These are phyloP conservation scores for Botrytis aclada DNA, from an alignment of 2,329 filamentous ascomycete genomes.

Conservation along the genomic window DNA sequence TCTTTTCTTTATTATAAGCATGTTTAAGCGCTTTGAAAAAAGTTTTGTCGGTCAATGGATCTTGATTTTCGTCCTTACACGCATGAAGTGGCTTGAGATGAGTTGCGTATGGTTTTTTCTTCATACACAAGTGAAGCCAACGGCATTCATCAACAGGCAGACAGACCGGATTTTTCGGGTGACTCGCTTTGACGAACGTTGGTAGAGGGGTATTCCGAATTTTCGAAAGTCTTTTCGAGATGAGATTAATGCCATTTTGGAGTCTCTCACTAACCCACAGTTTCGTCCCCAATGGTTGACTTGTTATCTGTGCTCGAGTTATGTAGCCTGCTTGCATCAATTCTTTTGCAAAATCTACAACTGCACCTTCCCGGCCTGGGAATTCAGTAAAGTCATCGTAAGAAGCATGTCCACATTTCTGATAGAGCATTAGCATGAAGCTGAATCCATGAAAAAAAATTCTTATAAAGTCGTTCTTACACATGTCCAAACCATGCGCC, in stretches of 20 bases:
- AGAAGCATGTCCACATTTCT: background rate
- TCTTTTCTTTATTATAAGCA: background rate
- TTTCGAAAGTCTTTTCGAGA: background rate
- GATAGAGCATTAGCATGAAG: background rate
- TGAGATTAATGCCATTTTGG: background rate
- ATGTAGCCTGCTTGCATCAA: conserved; percentile 7
- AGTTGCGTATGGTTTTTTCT: background rate
- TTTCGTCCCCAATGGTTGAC: background rate
- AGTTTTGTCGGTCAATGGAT: background rate
- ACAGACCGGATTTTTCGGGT: background rate
- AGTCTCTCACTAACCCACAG: background rate
- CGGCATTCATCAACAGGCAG: background rate
- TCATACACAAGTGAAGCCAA: conserved; percentile 2
- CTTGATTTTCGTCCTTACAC: background rate
- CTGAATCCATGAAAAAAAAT: background rate
- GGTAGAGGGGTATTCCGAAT: background rate
- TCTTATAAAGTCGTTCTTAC: background rate
- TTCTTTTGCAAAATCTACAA: background rate
- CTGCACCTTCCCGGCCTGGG: background rate
- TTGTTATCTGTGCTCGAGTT: background rate
- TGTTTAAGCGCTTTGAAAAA: background rate
- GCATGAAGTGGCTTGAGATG: background rate
- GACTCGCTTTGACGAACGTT: background rate
- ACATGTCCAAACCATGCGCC: background rate
- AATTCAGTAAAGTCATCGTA: background rate